Base-by-base conservation (phyloP, 2,329 filamentous ascomycete species). In the Aspergillus costaricaensis region DNA sequence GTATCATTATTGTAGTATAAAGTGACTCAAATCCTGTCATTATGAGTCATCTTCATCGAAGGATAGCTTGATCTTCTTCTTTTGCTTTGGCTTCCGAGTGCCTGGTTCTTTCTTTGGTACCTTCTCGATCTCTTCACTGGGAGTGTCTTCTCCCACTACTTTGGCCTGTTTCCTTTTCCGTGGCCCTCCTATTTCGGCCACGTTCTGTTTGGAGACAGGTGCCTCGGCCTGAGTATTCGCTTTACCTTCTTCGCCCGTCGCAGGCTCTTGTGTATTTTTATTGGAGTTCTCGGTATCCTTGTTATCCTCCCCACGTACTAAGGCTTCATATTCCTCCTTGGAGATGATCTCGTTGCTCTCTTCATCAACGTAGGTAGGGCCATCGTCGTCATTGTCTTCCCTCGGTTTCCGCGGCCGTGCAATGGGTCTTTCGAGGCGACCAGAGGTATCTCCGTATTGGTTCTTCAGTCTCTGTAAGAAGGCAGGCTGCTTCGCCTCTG, bases 61-160 rank as follows among this genome's bases (percentile, higher is more conserved):
- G 2, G 79, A 80, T 14, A 80, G 70, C 64, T 80, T 80, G 62
- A 80, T 77, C 66, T 79, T 80, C 73, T 74, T 76, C 63, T 76
- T 78, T 61, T 69, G 67, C 62, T 77, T 78, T 8, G 72, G 63
- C 63, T 78, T 79, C 52, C 69, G 70, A 50, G 67, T 59, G 39
- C 65, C 62, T 44, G 63, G 36, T 5, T 67, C 65, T 56, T 71
- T 71, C 52, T 65, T 60, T 44, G 57, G 64, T 23, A 55, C 57
- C 32, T 69, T 65, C 41, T 70, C 63, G 30, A 66, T 55, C n/a
- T 70, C 67, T 21, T 65, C 54, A 12, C 58, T 50, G 39, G 50
- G 56, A 8, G 65, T 65, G n/a, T 75, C 74, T 5, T 76, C 74
- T 8, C 72, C 74, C 55, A 80, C 68, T 15, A 80, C 70, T 61